phyloP scores from a whole-genome alignment of 106 monocot species.

The Apostasia ramifera region DNA sequence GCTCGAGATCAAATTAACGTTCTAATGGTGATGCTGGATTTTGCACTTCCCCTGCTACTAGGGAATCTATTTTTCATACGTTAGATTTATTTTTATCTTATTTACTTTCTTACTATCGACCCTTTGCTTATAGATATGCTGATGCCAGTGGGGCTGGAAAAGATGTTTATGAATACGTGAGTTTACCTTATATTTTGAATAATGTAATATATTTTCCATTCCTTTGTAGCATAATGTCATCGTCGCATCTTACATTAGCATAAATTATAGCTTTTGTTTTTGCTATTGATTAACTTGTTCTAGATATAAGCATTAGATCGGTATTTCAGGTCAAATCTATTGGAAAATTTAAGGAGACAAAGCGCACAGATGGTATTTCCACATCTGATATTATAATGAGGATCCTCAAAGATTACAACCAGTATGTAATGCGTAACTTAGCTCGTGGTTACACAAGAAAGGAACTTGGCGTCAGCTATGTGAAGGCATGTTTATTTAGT shows the following conservation, averaged over 20 bases:
- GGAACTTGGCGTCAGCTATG: constrained; percentile 86
- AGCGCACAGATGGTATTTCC: constrained; percentile 76
- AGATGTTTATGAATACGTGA: constrained; percentile 93
- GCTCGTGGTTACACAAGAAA: constrained; percentile 75
- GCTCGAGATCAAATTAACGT: too few relatives aligned
- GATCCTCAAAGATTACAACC: constrained; percentile 77
- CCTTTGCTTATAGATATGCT: constrained; percentile 57
- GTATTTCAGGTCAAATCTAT: constrained; percentile 50
- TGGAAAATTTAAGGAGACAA: constrained; percentile 83
- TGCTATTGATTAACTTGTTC: not conserved
- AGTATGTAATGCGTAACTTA: constrained; percentile 84
- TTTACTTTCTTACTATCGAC: constrained; percentile 10
- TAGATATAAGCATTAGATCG: not conserved
- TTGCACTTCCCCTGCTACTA: not conserved
- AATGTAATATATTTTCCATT: not conserved
- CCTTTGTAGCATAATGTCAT: not conserved
- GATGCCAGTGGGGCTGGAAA: constrained; percentile 91
- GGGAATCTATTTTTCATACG: not conserved
- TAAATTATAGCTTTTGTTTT: not conserved
- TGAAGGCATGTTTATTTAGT: constrained; percentile 36
- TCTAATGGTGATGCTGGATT: too few relatives aligned
- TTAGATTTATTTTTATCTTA: not conserved
- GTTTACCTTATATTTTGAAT: constrained; percentile 11
- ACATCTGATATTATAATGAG: constrained; percentile 91
- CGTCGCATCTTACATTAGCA: not conserved